These are phyloP conservation scores for Neurospora sp. DNA, from an alignment of 495 filamentous ascomycete genomes.

Conservation along the genomic window DNA sequence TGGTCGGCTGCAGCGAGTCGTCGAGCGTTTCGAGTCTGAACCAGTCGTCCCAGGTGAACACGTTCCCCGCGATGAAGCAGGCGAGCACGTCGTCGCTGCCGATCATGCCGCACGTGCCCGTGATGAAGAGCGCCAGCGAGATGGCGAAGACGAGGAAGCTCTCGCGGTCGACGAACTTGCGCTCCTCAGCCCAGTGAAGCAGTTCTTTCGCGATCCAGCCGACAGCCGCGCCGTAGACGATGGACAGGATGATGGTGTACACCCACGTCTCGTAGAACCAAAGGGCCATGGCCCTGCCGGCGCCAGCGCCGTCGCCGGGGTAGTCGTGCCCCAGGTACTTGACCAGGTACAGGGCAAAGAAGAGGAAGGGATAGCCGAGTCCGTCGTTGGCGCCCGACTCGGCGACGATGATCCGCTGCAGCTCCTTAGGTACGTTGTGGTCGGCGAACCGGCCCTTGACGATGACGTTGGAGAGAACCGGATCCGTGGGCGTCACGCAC, in stretches of 20 bases:
- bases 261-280: slow-evolving; percentile 88
- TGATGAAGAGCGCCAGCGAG: slow-evolving; percentile 58
- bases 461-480: slow-evolving; percentile 78
- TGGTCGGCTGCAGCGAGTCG: slow-evolving; percentile 82
- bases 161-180: slow-evolving; percentile 76
- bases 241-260: slow-evolving; percentile 72
- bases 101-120: slow-evolving; percentile 79
- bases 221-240: slow-evolving; percentile 64
- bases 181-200: slow-evolving; percentile 75
- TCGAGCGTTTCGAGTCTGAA: slow-evolving; percentile 82
- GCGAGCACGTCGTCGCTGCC: slow-evolving; percentile 89
- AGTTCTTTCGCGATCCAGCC: slow-evolving; percentile 76
- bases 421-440: slow-evolving; percentile 68
- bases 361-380: slow-evolving; percentile 87
- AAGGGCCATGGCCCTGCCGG: slow-evolving; percentile 57
- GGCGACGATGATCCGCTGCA: slow-evolving; percentile 82
- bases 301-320: slow-evolving; percentile 38
- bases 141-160: slow-evolving; percentile 71
- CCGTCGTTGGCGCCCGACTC: slow-evolving; percentile 91
- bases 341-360: slow-evolving; percentile 73
- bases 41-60: slow-evolving; percentile 89
- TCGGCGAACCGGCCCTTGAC: slow-evolving; percentile 93
- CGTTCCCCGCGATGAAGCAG: slow-evolving; percentile 89
- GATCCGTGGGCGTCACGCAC: slow-evolving; percentile 88
- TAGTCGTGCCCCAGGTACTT: slow-evolving; percentile 57